Percentiles rank a stretch among this genome's conserved stretches.
phyloP scores from a whole-genome alignment of 1,284 basidiomycete species.

The Wallemia hederae region DNA sequence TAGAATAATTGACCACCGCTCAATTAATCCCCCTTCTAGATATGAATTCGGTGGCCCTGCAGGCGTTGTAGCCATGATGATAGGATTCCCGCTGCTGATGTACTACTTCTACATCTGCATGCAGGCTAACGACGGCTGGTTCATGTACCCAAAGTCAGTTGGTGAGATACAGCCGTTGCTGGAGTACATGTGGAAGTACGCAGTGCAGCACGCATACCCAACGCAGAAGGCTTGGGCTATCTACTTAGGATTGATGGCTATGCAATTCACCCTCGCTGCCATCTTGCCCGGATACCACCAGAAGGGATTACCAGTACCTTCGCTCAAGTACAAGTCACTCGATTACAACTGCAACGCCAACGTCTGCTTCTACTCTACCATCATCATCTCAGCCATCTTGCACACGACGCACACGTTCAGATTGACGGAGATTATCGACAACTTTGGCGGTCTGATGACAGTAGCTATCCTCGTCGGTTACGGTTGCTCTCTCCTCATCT shows the following conservation, averaged over 20 bases:
- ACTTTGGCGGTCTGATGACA: conserved; percentile 88
- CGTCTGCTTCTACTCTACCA: conserved; percentile 55
- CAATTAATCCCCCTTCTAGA: conserved; percentile 18
- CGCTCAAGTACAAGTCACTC: conserved; percentile 65
- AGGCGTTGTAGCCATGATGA: conserved; percentile 80
- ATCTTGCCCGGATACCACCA: conserved; percentile 76
- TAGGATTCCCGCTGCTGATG: conserved; percentile 70
- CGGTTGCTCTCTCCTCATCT: conserved; percentile 43
- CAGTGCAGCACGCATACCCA: conserved; percentile 67
- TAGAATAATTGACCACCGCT: neutral
- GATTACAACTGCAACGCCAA: conserved; percentile 94
- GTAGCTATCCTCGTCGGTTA: conserved; percentile 84
- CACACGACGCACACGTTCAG: conserved; percentile 64
- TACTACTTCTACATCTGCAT: conserved; percentile 98
- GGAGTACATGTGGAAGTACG: conserved; percentile 48
- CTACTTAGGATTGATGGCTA: conserved; percentile 63
- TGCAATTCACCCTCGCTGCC: conserved; percentile 69
- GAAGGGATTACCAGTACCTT: conserved; percentile 76
- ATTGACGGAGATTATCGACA: conserved; percentile 79
- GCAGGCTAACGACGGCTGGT: conserved; percentile 73
- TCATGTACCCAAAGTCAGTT: conserved; percentile 42
- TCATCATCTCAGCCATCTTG: conserved; percentile 41
- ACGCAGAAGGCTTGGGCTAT: conserved; percentile 62
- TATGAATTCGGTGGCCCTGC: conserved; percentile 90
- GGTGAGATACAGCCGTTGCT: conserved; percentile 56